These are phyloP conservation scores for Zymoseptoria brevis DNA, from an alignment of 2,329 filamentous ascomycete species.

Conservation along the genomic window DNA sequence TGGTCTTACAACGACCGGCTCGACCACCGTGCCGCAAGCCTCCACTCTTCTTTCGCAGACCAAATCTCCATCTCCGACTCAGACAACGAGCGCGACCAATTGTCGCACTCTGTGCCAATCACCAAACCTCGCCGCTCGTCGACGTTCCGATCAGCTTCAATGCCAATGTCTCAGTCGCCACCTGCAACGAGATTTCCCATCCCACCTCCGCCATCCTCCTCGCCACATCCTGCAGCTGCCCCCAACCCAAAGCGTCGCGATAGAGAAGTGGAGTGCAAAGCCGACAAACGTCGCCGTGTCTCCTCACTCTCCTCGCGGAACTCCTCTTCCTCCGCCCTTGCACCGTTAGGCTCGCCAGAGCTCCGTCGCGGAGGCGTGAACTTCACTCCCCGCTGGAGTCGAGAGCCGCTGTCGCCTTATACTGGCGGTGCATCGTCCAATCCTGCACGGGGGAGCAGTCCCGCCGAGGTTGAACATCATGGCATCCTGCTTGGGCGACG, in stretches of 20 bases:
- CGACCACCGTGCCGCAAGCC: constrained; percentile 47
- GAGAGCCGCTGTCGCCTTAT: constrained; percentile 38
- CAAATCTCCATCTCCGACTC: constrained; percentile 18
- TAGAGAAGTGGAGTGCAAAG: constrained; percentile 24
- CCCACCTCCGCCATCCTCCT: constrained; percentile 22
- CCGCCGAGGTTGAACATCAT: constrained; percentile 12
- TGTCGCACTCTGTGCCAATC: not conserved
- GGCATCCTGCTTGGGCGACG: constrained; percentile 9
- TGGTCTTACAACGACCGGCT: constrained; percentile 61
- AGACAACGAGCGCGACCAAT: constrained; percentile 2
- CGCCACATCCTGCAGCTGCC: constrained; percentile 10
- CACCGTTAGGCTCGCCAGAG: constrained; percentile 40
- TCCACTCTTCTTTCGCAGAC: constrained; percentile 41
- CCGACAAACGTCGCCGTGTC: constrained; percentile 44
- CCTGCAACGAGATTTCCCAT: constrained; percentile 26
- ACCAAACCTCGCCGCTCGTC: not conserved
- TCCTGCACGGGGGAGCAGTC: not conserved
- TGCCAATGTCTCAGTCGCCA: constrained; percentile 28
- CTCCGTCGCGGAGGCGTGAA: constrained; percentile 28
- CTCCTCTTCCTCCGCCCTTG: not conserved
- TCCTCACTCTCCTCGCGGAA: constrained; percentile 29
- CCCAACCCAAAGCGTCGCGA: constrained; percentile 25
- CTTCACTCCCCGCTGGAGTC: constrained; percentile 37
- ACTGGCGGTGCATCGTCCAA: constrained; percentile 18
- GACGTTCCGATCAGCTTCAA: not conserved